A percentile compares a stretch with the other conserved stretches of the same genome.
phyloP scores from a whole-genome alignment of 1,139 yeast species.

The Saccharomycopsis hybrid region DNA sequence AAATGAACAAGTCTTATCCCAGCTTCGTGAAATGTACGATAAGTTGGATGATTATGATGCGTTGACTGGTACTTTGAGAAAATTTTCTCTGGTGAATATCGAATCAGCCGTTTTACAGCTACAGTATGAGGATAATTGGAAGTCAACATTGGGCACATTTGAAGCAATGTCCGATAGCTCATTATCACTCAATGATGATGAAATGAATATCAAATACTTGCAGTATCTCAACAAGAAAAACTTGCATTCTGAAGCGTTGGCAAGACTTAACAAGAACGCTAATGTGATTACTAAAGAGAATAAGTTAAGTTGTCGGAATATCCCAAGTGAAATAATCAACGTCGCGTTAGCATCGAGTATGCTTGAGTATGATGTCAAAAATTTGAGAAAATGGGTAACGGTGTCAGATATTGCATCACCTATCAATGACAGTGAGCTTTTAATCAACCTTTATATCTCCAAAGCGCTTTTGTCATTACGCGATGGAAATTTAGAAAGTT shows the following conservation, averaged over 20 bases:
- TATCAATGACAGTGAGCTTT: conserved; percentile 38
- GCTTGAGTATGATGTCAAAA: conserved; percentile 37
- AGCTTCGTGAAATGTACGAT: conserved; percentile 75
- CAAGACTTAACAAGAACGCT: conserved; percentile 24
- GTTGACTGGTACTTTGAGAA: conserved; percentile 75
- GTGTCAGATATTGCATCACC: conserved; percentile 25
- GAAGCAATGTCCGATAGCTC: conserved; percentile 50
- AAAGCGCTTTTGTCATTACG: conserved; percentile 35
- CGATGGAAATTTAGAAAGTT: conserved; percentile 25
- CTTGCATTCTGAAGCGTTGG: conserved; percentile 43
- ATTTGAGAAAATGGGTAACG: conserved; percentile 39
- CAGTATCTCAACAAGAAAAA: conserved; percentile 55
- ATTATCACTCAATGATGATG: conserved; percentile 25
- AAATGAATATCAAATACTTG: conserved; percentile 36
- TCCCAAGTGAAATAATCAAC: conserved; percentile 38
- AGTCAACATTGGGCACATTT: conserved; percentile 80
- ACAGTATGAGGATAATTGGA: conserved; percentile 84
- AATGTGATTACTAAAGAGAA: conserved; percentile 2
- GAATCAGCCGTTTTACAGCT: conserved; percentile 71
- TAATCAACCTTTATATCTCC: conserved; percentile 42
- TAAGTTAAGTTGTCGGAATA: background rate
- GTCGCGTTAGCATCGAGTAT: conserved; percentile 49
- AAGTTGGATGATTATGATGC: conserved; percentile 87
- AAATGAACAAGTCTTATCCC: conserved; percentile 39
- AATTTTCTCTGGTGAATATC: conserved; percentile 62